A percentile compares a stretch with the other conserved stretches of the same genome.
These are phyloP conservation scores for Trichoderma koningiopsis DNA, from an alignment of 2,329 filamentous ascomycete species.

Conservation along the genomic window DNA sequence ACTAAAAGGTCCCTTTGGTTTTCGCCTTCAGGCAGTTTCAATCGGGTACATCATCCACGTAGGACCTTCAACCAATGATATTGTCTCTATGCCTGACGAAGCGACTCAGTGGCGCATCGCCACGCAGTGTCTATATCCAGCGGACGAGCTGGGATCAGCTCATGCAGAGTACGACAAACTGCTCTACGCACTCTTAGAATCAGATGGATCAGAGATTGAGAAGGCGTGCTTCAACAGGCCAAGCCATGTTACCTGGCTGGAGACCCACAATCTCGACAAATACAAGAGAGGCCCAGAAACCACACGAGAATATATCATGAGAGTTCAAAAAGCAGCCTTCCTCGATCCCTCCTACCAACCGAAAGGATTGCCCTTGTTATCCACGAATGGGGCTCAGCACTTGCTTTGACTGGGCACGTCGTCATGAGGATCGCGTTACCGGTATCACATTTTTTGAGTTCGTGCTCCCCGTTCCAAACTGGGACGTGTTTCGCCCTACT, in stretches of 20 bases:
- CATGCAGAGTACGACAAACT: not conserved
- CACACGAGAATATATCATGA: too few relatives aligned
- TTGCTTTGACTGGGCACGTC: not conserved
- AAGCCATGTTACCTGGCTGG: slow-evolving; percentile 16
- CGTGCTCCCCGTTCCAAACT: not conserved
- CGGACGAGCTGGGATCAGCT: not conserved
- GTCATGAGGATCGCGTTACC: not conserved
- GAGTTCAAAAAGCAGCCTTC: not conserved
- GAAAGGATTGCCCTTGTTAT: not conserved
- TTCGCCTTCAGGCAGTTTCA: too few relatives aligned
- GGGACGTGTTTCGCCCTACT: not conserved
- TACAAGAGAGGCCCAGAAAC: too few relatives aligned
- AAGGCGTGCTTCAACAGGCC: slow-evolving; percentile 27
- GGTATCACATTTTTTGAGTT: not conserved
- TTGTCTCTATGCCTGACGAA: too few relatives aligned
- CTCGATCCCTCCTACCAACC: not conserved
- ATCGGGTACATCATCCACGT: too few relatives aligned
- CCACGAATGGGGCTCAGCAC: not conserved
- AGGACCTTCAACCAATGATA: too few relatives aligned
- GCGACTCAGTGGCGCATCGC: not conserved
- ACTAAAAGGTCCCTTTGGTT: too few relatives aligned
- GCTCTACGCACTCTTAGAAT: not conserved
- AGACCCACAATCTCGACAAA: not conserved
- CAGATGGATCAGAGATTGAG: not conserved
- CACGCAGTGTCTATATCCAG: not conserved